Evolutionary conservation across 2,329 filamentous ascomycete genomes (phyloP), one percentile per base, ranked within the genome.

Genomic region (Verticillium klebahnii): DNA sequence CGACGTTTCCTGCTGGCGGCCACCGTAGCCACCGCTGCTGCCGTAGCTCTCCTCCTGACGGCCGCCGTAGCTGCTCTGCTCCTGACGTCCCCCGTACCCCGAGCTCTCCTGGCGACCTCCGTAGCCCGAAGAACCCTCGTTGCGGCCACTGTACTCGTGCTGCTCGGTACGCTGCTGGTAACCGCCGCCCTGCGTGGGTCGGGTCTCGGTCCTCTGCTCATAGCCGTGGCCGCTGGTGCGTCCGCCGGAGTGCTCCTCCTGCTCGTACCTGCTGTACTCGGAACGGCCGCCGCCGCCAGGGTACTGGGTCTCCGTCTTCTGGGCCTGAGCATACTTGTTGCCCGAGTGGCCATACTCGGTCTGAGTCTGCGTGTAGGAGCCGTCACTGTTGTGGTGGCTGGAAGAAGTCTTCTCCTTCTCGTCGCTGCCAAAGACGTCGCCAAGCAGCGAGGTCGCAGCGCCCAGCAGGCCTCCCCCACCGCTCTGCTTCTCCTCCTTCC

Each of bases 391-490:
- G 54, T 85, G 82, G 37, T 80, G 80, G 62, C 83, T 77, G 15
- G 54, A 56, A 3, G 54, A 34, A 15, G 25, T 66, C 79, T 80
- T 60, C 80, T 77, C 80, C 61, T 81, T 85, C 56, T 86, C 79
- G 37, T 83, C 77, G 39, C 79, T 78, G 58, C 80, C 79, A 59
- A 89, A 84, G 15, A 82, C 82, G 14, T 83, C 83, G 12, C 87
- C 85, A 9, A 96, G 82, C 17, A 93, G 76, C 45, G 85, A 86
- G 39, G 84, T 83, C 34, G 90, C 89, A 37, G 88, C 86, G 60
- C 88, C 89, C 14, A 96, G 80, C 54, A 96, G 77, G 29, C 89
- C 88, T 34, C 90, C 89, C 1, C 85, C 85, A 58, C 88, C 86
- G 55, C 86, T 56, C 84, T 85, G 34, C 67, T 88, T 82, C 62